Percentiles rank a stretch among this genome's conserved stretches.
phyloP scores from a whole-genome alignment of 768 basidiomycete species.

The Russula lepida region DNA sequence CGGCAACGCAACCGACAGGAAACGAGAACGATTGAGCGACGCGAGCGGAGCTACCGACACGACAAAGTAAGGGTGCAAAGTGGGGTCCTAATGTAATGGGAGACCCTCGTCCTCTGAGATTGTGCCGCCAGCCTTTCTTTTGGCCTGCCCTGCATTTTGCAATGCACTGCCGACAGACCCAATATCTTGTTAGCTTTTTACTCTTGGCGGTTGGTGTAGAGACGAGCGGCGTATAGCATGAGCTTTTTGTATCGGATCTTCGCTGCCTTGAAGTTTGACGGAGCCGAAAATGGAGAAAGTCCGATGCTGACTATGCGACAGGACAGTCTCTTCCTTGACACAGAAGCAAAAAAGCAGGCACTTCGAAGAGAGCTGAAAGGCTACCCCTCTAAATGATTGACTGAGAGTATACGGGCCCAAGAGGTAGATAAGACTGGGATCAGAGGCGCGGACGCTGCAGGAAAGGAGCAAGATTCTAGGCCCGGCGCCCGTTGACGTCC shows the following conservation, averaged over 20 bases:
- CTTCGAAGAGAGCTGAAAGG: neutral
- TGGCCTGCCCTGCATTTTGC: neutral
- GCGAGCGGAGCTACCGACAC: neutral
- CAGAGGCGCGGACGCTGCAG: neutral
- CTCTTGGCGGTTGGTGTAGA: neutral
- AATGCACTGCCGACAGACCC: neutral
- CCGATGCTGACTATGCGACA: neutral
- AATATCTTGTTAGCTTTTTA: neutral
- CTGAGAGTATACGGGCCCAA: neutral
- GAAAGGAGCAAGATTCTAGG: neutral
- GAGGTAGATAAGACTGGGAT: neutral
- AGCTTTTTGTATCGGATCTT: slow-evolving; percentile 8
- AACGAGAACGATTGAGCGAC: slow-evolving; percentile 5
- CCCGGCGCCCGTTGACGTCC: slow-evolving; percentile 3
- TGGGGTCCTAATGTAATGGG: neutral
- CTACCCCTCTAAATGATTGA: neutral
- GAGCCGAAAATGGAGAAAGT: slow-evolving; percentile 4
- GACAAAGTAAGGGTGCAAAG: neutral
- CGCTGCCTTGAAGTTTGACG: slow-evolving; percentile 9
- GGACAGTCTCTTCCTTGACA: neutral
- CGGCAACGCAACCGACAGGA: neutral
- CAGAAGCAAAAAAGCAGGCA: neutral
- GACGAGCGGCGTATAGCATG: neutral
- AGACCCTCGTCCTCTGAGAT: neutral
- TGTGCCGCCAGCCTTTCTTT: neutral